Percentiles rank a stretch among this genome's conserved stretches.
phyloP scores from a whole-genome alignment of 495 filamentous ascomycete genomes.

The Aspergillus carlsbadensis region DNA sequence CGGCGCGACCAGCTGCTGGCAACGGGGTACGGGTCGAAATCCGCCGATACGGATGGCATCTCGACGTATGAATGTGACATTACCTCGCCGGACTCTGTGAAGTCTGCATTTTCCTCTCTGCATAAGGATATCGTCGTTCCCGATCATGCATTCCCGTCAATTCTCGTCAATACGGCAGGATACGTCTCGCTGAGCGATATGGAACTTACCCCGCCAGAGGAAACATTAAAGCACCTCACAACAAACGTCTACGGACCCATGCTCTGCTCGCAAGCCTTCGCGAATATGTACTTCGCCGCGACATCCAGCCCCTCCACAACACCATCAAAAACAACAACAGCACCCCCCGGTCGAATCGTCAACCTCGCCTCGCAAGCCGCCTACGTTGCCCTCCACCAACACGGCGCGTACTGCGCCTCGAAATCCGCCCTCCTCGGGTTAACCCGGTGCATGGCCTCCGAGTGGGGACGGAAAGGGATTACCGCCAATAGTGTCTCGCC shows the following conservation, averaged over 20 bases:
- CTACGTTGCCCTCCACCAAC: constrained; percentile 35
- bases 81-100: constrained; percentile 36
- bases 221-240: constrained; percentile 40
- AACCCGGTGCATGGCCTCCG: constrained; percentile 49
- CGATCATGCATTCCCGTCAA: constrained; percentile 30
- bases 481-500: constrained; percentile 40
- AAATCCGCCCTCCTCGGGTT: constrained; percentile 48
- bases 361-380: constrained; percentile 41
- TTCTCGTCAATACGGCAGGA: constrained; percentile 43
- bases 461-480: constrained; percentile 38
- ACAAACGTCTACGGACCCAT: constrained; percentile 39
- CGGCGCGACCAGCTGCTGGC: constrained; percentile 37
- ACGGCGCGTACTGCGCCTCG: constrained; percentile 49
- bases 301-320: constrained; percentile 10
- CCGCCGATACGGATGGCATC: constrained; percentile 14
- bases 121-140: constrained; percentile 22
- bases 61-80: constrained; percentile 44
- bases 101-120: constrained; percentile 29
- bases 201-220: constrained; percentile 36
- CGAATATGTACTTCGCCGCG: constrained; percentile 32
- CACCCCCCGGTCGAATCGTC: constrained; percentile 36
- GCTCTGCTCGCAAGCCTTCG: constrained; percentile 45
- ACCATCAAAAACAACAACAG: constrained; percentile 16
- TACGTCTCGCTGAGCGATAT: constrained; percentile 43
- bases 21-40: constrained; percentile 22